A percentile compares a stretch with the other conserved stretches of the same genome.
Conservation (phyloP, 257 asterid genomes). For the Henckelia pumila region DNA sequence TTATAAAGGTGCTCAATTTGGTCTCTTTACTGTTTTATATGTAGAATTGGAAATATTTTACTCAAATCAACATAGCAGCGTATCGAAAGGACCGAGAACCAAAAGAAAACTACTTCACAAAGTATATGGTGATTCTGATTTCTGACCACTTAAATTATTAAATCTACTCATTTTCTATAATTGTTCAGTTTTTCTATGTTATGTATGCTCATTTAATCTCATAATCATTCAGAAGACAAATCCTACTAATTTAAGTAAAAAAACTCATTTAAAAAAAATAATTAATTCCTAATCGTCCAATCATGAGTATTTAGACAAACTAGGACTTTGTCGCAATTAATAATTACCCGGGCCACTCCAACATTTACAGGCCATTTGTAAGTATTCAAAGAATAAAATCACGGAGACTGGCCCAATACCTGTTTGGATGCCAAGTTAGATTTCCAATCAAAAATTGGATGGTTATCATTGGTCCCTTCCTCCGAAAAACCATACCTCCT, state of each 20-base stretch:
- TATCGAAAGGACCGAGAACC: neutral
- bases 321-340: neutral
- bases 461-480: constrained; percentile 57
- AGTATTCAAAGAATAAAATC: constrained; percentile 11
- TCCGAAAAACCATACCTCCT: constrained; percentile 69
- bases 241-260: neutral
- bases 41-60: too few species aligned
- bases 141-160: neutral
- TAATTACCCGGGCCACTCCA: neutral
- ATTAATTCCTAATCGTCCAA: neutral
- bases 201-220: neutral
- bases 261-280: neutral
- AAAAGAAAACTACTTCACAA: neutral
- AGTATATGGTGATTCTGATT: neutral
- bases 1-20: neutral
- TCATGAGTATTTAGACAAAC: neutral
- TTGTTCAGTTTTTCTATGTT: neutral
- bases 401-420: constrained; percentile 39
- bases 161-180: too few species aligned
- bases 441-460: constrained; percentile 73
- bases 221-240: neutral
- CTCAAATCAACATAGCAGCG: neutral
- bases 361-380: constrained; percentile 1
- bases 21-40: neutral
- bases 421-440: constrained; percentile 57